Evolutionary conservation across 2,329 filamentous ascomycete genomes (phyloP).

Genomic region (Fusarium beomiforme): DNA sequence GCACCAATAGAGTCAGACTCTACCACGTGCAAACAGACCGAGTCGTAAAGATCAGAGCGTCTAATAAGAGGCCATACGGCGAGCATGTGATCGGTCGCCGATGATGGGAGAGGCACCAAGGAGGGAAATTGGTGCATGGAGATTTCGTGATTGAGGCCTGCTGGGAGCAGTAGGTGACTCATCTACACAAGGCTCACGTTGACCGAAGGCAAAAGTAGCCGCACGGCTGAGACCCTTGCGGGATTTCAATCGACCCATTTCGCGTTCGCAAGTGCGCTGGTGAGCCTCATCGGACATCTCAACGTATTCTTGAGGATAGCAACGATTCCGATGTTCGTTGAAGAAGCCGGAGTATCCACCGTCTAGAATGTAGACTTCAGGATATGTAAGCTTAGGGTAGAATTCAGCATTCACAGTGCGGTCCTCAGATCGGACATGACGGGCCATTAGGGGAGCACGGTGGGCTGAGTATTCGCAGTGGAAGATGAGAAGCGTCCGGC

Average conservation of each 20-base stretch:
- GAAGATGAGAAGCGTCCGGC: slow-evolving; percentile 85
- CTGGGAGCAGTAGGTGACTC: slow-evolving; percentile 68
- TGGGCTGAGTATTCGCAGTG: slow-evolving; percentile 99
- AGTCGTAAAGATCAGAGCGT: slow-evolving; percentile 31
- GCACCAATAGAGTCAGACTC: slow-evolving; percentile 38
- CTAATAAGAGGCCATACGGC: slow-evolving; percentile 74
- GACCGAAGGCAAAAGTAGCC: slow-evolving; percentile 94
- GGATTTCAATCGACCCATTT: slow-evolving; percentile 92
- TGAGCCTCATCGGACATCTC: slow-evolving; percentile 96
- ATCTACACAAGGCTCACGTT: slow-evolving; percentile 67
- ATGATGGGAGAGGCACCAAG: slow-evolving; percentile 57
- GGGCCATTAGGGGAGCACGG: slow-evolving; percentile 94
- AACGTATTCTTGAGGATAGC: slow-evolving; percentile 94
- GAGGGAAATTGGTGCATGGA: slow-evolving; percentile 53
- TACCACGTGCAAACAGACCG: slow-evolving; percentile 43
- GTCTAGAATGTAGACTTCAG: slow-evolving; percentile 96
- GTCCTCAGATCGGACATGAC: slow-evolving; percentile 89
- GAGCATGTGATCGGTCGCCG: slow-evolving; percentile 62
- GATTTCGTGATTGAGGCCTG: slow-evolving; percentile 51
- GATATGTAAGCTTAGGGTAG: slow-evolving; percentile 92
- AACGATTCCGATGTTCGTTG: slow-evolving; percentile 77
- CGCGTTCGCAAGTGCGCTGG: slow-evolving; percentile 90
- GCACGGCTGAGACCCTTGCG: slow-evolving; percentile 86
- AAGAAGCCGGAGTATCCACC: slow-evolving; percentile 98
- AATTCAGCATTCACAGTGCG: slow-evolving; percentile 84